These are phyloP conservation scores for Metschnikowia peoriensis DNA, from an alignment of 805 yeast genomes.

Conservation along the genomic window DNA sequence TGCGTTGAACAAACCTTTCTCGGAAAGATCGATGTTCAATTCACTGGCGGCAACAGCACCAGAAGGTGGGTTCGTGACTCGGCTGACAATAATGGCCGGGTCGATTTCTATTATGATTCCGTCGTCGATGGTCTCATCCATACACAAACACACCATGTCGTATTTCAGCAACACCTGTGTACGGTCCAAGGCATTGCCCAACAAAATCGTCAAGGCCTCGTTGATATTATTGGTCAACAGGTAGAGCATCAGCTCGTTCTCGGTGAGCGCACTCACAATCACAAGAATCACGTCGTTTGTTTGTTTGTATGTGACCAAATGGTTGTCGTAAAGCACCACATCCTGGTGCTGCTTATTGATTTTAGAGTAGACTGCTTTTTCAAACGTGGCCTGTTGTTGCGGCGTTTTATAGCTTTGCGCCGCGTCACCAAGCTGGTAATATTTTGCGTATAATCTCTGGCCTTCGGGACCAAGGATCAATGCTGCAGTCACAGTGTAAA, in stretches of 20 bases:
- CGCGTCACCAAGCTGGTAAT: slow-evolving; percentile 56
- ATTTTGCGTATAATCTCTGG: slow-evolving; percentile 77
- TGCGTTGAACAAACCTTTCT: slow-evolving; percentile 77
- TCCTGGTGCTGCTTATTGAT: slow-evolving; percentile 82
- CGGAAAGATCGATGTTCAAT: slow-evolving; percentile 63
- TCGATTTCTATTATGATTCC: slow-evolving; percentile 92
- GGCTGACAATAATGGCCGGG: slow-evolving; percentile 77
- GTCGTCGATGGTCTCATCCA: slow-evolving; percentile 92
- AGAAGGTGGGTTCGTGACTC: slow-evolving; percentile 84
- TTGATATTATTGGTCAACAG: slow-evolving; percentile 73
- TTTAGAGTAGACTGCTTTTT: slow-evolving; percentile 65
- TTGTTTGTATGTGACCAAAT: slow-evolving; percentile 84
- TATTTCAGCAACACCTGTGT: slow-evolving; percentile 75
- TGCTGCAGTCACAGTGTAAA: slow-evolving; percentile 80
- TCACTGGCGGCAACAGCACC: slow-evolving; percentile 48
- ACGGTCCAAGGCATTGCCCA: slow-evolving; percentile 72
- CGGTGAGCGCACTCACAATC: slow-evolving; percentile 71
- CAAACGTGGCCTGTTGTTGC: slow-evolving; percentile 75
- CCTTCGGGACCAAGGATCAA: slow-evolving; percentile 82
- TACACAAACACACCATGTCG: slow-evolving; percentile 80
- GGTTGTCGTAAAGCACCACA: slow-evolving; percentile 73
- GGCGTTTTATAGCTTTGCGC: slow-evolving; percentile 42
- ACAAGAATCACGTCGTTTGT: slow-evolving; percentile 70
- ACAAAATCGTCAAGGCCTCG: slow-evolving; percentile 77
- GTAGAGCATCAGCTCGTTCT: slow-evolving; percentile 80